These are phyloP conservation scores for Solanum appendiculatum DNA, from an alignment of 257 asterid species.

Conservation along the genomic window DNA sequence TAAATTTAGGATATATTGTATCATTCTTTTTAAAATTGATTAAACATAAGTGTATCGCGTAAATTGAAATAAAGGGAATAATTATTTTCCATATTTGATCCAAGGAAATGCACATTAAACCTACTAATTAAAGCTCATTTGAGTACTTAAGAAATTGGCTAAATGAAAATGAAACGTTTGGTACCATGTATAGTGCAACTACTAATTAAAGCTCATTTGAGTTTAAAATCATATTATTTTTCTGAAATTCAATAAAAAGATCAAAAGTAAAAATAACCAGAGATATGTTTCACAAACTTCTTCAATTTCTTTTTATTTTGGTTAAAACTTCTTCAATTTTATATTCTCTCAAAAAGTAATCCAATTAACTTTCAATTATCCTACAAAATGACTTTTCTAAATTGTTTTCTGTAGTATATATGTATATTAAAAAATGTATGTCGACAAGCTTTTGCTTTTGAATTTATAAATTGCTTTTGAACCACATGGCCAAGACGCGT, in stretches of 20 bases:
- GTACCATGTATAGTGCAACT: not conserved
- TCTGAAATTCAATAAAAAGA: not conserved
- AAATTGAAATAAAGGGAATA: too few relatives aligned
- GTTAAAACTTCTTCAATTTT: not conserved
- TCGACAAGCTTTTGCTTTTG: not conserved
- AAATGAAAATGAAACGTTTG: not conserved
- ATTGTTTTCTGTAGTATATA: not conserved
- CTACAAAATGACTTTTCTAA: not conserved
- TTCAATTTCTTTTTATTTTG: too few relatives aligned
- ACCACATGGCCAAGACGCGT: conserved; percentile 42
- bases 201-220: not conserved
- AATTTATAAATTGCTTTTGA: conserved; percentile 4
- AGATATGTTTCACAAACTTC: not conserved
- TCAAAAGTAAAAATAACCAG: not conserved
- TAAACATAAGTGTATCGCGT: too few relatives aligned
- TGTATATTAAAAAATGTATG: not conserved
- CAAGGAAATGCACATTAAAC: too few relatives aligned
- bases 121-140: too few relatives aligned
- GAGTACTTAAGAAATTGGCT: not conserved
- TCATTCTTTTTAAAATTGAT: too few relatives aligned
- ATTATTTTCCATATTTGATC: too few relatives aligned
- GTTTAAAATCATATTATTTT: not conserved
- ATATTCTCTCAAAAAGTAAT: not conserved
- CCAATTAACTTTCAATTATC: not conserved
- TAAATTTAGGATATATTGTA: too few relatives aligned